A percentile compares a stretch with the other conserved stretches of the same genome.
Evolutionary conservation across 1,284 basidiomycete genomes (phyloP).

Genomic region (Ceratobasidium sp.): DNA sequence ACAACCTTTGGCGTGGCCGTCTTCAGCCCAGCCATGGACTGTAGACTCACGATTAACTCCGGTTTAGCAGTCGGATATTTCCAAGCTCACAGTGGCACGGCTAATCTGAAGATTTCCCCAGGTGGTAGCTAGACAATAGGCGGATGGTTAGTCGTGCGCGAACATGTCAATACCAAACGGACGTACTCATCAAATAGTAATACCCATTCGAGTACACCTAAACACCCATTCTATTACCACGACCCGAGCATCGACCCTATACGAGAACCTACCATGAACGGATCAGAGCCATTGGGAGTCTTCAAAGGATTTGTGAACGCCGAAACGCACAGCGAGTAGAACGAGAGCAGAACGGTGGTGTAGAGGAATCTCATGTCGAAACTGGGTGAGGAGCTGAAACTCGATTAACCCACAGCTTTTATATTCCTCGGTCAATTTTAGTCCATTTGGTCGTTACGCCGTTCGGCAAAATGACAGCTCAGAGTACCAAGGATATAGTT

Average conservation of each 20-base stretch:
- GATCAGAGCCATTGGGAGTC: conserved; percentile 50
- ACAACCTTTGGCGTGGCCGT: conserved; percentile 51
- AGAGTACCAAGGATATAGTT: no score
- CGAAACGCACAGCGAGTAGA: not conserved
- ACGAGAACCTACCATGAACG: conserved; percentile 47
- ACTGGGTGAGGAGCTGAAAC: no score
- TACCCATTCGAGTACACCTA: conserved; percentile 20
- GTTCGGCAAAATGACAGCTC: no score
- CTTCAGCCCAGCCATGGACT: conserved; percentile 52
- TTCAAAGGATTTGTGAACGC: conserved; percentile 46
- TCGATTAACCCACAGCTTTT: no score
- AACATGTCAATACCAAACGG: no score
- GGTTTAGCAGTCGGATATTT: not conserved
- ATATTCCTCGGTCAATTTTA: no score
- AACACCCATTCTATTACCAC: not conserved
- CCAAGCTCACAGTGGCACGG: conserved; percentile 45
- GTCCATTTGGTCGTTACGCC: no score
- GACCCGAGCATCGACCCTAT: not conserved
- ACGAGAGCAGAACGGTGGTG: not conserved
- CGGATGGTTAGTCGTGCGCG: not conserved
- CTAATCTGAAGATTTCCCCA: conserved; percentile 54
- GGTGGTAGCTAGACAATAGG: conserved; percentile 50
- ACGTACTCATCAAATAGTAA: conserved; percentile 5
- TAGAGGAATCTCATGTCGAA: not conserved
- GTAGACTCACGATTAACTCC: not conserved